Percentiles rank a stretch among this genome's conserved stretches.
Conservation (phyloP, 164 flowering plant genomes). For the Magnolia changhungtana region DNA sequence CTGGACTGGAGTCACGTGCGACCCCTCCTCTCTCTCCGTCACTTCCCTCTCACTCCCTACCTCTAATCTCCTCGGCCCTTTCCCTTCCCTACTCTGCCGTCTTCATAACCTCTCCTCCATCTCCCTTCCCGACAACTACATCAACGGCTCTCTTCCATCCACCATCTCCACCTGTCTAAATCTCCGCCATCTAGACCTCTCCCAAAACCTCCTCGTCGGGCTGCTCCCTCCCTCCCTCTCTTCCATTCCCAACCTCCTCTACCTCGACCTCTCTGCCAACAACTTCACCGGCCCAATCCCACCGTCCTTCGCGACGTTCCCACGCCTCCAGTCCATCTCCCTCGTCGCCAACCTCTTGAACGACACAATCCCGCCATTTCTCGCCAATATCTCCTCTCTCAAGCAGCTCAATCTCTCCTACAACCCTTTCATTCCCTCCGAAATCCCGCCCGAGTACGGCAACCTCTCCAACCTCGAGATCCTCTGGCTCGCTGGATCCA, state of each 20-base stretch:
- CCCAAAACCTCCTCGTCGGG: conserved; percentile 26
- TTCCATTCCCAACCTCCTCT: conserved; percentile 38
- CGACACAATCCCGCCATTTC: conserved; percentile 54
- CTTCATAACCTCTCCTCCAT: conserved; percentile 48
- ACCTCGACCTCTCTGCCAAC: conserved; percentile 70
- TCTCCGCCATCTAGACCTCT: conserved; percentile 28
- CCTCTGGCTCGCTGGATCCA: conserved; percentile 59
- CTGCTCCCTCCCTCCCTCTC: conserved; percentile 33
- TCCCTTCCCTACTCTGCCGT: conserved; percentile 57
- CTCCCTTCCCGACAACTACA: conserved; percentile 64
- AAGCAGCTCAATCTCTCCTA: conserved; percentile 68
- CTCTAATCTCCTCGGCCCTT: conserved; percentile 58
- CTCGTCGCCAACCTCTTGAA: conserved; percentile 63
- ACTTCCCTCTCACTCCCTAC: conserved; percentile 54
- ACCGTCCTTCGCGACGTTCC: conserved; percentile 46
- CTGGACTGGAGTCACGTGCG: conserved; percentile 75
- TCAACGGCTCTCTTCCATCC: conserved; percentile 56
- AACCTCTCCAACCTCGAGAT: conserved; percentile 57
- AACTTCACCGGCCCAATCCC: conserved; percentile 87
- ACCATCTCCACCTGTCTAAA: conserved; percentile 45
- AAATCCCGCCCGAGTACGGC: conserved; percentile 73
- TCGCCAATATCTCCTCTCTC: conserved; percentile 56
- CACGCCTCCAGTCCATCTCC: conserved; percentile 52
- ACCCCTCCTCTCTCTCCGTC: conserved; percentile 37
- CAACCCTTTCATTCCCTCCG: conserved; percentile 69